Percentiles rank a stretch among this genome's conserved stretches.
Evolutionary conservation across 129 eudicot species (phyloP).

Genomic region (Gnaphalium uliginosum): DNA sequence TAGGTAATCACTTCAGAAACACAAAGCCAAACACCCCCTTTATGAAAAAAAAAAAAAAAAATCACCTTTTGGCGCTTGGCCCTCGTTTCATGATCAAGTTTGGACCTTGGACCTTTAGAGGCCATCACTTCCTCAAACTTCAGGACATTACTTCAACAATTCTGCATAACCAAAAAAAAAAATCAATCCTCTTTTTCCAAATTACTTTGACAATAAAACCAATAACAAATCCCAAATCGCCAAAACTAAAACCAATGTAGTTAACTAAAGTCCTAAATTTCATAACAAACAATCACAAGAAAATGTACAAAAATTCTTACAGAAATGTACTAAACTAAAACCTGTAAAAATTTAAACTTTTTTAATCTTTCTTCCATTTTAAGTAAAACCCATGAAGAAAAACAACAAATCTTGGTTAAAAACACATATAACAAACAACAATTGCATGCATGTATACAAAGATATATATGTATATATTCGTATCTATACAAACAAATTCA

Average conservation of each 20-base stretch:
- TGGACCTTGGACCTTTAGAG: slow-evolving; percentile 97
- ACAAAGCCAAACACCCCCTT: neutral
- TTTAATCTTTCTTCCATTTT: neutral
- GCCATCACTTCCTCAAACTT: slow-evolving; percentile 55
- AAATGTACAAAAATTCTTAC: slow-evolving; percentile 1
- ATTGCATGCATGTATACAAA: slow-evolving; percentile 34
- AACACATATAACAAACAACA: slow-evolving; percentile 20
- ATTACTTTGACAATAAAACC: neutral
- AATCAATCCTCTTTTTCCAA: neutral
- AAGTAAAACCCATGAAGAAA: slow-evolving; percentile 21
- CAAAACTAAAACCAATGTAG: slow-evolving; percentile 21
- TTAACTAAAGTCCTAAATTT: neutral
- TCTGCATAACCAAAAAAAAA: slow-evolving; percentile 20
- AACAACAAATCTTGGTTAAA: slow-evolving; percentile 30
- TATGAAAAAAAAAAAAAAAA: neutral
- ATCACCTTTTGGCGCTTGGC: slow-evolving; percentile 84
- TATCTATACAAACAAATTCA: slow-evolving; percentile 2
- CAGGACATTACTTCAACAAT: slow-evolving; percentile 44
- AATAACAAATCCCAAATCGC: slow-evolving; percentile 13
- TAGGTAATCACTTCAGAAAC: neutral
- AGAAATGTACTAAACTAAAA: slow-evolving; percentile 16
- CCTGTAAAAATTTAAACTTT: slow-evolving; percentile 21
- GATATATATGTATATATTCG: neutral
- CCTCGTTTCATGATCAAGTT: slow-evolving; percentile 77
- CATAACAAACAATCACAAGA: neutral